Evolutionary conservation across 2,329 filamentous ascomycete species (phyloP).

Genomic region (Aspergillus felis): DNA sequence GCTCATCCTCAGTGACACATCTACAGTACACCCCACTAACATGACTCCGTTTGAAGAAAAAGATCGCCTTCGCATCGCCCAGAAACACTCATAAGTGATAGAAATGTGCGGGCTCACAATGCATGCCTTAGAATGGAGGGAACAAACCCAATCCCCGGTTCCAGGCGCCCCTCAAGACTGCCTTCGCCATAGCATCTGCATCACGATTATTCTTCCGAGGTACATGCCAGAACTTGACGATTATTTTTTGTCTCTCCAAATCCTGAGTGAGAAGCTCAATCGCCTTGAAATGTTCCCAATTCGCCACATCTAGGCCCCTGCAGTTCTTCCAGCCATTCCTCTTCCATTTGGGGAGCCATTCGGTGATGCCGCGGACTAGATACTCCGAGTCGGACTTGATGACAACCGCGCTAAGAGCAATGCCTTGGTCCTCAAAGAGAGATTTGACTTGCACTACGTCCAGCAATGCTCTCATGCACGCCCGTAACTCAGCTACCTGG

Average conservation of each 20-base stretch:
- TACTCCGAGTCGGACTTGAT: slow-evolving; percentile 3
- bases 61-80: neutral
- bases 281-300: neutral
- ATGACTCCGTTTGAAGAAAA: neutral
- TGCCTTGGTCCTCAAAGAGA: neutral
- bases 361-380: neutral
- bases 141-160: neutral
- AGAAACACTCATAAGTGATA: neutral
- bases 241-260: neutral
- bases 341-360: slow-evolving; percentile 7
- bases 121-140: neutral
- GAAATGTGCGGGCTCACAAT: neutral
- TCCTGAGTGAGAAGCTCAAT: neutral
- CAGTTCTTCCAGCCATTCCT: slow-evolving; percentile 1
- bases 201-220: neutral
- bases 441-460: neutral
- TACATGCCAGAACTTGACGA: slow-evolving; percentile 1
- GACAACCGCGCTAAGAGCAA: neutral
- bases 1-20: neutral
- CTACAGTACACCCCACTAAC: neutral
- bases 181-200: slow-evolving; percentile 3
- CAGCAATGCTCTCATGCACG: neutral
- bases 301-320: neutral
- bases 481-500: slow-evolving; percentile 2
- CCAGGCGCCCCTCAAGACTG: neutral